These are phyloP conservation scores for Raffaelea albimanens DNA, from an alignment of 2,329 filamentous ascomycete genomes.

Conservation along the genomic window DNA sequence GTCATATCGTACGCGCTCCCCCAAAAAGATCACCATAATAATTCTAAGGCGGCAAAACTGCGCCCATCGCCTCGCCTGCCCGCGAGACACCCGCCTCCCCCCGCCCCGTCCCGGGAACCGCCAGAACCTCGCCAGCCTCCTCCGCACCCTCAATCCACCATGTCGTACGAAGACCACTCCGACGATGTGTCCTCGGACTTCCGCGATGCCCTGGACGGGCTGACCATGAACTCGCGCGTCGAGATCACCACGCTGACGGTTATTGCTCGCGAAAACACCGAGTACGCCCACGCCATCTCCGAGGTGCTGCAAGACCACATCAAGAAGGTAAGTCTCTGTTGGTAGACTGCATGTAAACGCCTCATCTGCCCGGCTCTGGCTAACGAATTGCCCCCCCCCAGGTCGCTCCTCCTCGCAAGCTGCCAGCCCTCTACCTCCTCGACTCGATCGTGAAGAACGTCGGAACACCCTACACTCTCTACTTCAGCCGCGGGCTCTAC, in stretches of 20 bases:
- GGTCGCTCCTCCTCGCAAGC: constrained; percentile 80
- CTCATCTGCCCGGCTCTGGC: too few species aligned
- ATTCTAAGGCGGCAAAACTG: background rate
- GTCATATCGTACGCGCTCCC: too few species aligned
- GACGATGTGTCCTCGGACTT: constrained; percentile 94
- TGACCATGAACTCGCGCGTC: constrained; percentile 82
- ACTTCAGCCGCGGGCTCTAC: constrained; percentile 85
- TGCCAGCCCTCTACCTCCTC: constrained; percentile 93
- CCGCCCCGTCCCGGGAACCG: too few species aligned
- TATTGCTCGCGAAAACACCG: constrained; percentile 95
- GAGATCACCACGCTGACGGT: constrained; percentile 97
- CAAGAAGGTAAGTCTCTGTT: constrained; percentile 53
- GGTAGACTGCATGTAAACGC: too few species aligned
- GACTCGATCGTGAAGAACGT: constrained; percentile 99
- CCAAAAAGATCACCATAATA: too few species aligned
- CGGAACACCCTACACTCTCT: constrained; percentile 92
- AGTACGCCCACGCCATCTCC: constrained; percentile 88
- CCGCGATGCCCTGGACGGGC: constrained; percentile 82
- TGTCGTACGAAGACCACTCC: constrained; percentile 44
- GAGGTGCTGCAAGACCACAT: constrained; percentile 88
- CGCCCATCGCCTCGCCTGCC: too few species aligned
- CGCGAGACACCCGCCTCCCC: too few species aligned
- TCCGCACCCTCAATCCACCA: constrained; percentile 17
- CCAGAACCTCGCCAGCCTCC: too few species aligned
- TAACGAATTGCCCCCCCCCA: constrained; percentile 35